A percentile compares a stretch with the other conserved stretches of the same genome.
These are phyloP conservation scores for Rhodamnia argentea DNA, from an alignment of 345 rosid genomes.

Conservation along the genomic window DNA sequence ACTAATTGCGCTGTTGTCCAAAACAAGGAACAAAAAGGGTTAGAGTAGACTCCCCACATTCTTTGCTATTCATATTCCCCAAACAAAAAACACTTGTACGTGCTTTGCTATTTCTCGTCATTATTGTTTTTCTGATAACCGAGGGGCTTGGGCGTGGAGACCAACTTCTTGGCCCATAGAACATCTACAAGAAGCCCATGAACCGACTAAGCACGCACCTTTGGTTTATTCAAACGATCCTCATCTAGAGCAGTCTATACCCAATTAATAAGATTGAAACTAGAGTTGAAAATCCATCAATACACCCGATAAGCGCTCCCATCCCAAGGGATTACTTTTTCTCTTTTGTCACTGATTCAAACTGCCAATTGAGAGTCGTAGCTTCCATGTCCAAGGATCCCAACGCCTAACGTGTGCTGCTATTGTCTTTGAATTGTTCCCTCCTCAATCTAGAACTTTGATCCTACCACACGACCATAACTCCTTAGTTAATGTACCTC, in stretches of 20 bases:
- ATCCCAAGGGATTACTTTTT: background rate
- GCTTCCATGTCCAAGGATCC: background rate
- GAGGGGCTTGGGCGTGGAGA: no score
- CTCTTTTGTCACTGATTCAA: background rate
- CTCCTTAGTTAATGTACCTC: background rate
- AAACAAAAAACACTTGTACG: background rate
- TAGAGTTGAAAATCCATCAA: background rate
- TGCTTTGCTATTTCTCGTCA: background rate
- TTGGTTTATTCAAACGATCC: no score
- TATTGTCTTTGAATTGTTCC: background rate
- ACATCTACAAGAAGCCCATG: no score
- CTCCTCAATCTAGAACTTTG: background rate
- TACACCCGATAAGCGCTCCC: background rate
- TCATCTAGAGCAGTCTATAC: background rate
- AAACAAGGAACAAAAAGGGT: background rate
- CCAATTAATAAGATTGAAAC: background rate
- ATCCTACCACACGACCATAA: background rate
- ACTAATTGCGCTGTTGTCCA: background rate
- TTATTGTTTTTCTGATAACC: no score
- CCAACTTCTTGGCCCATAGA: no score
- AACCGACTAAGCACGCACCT: no score
- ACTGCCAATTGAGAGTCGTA: background rate
- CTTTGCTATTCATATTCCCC: background rate
- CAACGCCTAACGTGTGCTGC: background rate
- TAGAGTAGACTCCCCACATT: background rate